These are phyloP conservation scores for Sugiyamaella pinicola DNA, from an alignment of 1,139 yeast genomes.

Conservation along the genomic window DNA sequence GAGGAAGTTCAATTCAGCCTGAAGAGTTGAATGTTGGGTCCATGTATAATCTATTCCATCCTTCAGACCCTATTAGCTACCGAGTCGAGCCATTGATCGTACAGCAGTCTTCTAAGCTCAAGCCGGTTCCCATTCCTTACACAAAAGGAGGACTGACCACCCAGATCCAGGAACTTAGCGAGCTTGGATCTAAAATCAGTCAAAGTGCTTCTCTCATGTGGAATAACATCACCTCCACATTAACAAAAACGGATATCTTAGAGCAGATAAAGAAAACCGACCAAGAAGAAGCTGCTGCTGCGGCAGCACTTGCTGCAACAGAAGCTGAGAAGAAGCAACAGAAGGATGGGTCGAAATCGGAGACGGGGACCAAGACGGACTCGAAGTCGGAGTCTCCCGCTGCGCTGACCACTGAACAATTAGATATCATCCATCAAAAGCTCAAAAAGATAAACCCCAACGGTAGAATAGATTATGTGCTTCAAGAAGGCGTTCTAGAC, in stretches of 20 bases:
- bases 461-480: constrained; percentile 79
- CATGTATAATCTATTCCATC: constrained; percentile 78
- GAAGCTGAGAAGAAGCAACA: constrained; percentile 1
- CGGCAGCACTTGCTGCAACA: constrained; percentile 4
- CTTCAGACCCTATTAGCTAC: constrained; percentile 87
- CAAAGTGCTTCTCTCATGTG: constrained; percentile 53
- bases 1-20: constrained; percentile 17
- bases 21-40: constrained; percentile 49
- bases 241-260: constrained; percentile 15
- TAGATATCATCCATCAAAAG: constrained; percentile 34
- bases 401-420: constrained; percentile 24
- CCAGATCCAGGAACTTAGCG: constrained; percentile 46
- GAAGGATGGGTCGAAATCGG: not conserved
- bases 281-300: constrained; percentile 11
- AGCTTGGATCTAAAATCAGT: constrained; percentile 48
- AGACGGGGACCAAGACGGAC: not conserved
- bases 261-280: constrained; percentile 18
- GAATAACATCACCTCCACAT: constrained; percentile 30
- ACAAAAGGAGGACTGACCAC: constrained; percentile 52
- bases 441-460: constrained; percentile 51
- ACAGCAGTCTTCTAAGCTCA: constrained; percentile 54
- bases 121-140: constrained; percentile 64
- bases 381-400: not conserved
- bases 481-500: constrained; percentile 81
- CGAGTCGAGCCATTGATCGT: constrained; percentile 79